Evolutionary conservation across 75 land plant genomes (phyloP).

Genomic region (Selaginella tamariscina): DNA sequence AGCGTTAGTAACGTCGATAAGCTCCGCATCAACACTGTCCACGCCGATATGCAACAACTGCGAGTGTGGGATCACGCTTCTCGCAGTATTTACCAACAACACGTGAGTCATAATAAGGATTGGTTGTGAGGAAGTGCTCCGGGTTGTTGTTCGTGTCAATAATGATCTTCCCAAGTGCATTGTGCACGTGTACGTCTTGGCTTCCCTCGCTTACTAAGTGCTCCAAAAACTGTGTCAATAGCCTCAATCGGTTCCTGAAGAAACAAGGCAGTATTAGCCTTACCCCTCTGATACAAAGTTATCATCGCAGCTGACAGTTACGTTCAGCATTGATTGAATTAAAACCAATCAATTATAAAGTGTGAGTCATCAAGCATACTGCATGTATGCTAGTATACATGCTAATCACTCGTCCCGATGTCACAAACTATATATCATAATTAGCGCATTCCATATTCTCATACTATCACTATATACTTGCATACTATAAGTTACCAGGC

Average conservation of each 20-base stretch:
- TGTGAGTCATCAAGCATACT: too few species aligned
- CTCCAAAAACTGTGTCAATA: constrained; percentile 9
- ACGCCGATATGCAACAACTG: background rate
- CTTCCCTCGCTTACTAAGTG: constrained; percentile 6
- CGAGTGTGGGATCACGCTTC: constrained; percentile 7
- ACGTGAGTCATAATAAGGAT: constrained; percentile 6
- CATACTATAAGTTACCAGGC: too few species aligned
- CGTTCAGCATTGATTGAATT: background rate
- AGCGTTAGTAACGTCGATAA: background rate
- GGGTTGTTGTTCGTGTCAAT: constrained; percentile 12
- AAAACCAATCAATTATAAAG: too few species aligned
- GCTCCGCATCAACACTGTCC: constrained; percentile 1
- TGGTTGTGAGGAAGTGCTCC: constrained; percentile 5
- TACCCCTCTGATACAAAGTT: too few species aligned
- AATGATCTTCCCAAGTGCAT: constrained; percentile 8
- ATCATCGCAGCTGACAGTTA: too few species aligned
- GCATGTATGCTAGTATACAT: too few species aligned
- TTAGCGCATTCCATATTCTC: too few species aligned
- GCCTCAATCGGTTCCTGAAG: constrained; percentile 28
- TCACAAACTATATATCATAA: too few species aligned
- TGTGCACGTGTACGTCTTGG: constrained; percentile 8
- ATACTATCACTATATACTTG: too few species aligned
- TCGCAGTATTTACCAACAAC: constrained; percentile 6
- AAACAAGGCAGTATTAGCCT: background rate
- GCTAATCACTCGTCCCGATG: too few species aligned